Conservation (phyloP, 2,329 filamentous ascomycete species). For the Neurospora sp. region DNA sequence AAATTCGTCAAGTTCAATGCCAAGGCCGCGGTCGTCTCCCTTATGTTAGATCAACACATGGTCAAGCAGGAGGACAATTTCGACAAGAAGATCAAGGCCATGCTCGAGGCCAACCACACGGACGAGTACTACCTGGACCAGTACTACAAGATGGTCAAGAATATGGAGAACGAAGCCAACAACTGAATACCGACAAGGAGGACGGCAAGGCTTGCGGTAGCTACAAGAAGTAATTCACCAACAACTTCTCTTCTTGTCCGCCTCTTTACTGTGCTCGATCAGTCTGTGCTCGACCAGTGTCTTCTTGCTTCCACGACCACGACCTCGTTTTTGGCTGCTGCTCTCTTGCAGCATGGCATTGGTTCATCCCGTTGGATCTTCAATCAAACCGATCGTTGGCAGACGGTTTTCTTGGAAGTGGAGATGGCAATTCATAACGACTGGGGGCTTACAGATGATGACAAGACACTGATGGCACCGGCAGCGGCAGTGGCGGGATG, state of each 20-base stretch:
- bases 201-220: background rate
- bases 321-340: background rate
- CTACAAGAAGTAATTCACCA: background rate
- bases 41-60: background rate
- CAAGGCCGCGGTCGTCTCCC: background rate
- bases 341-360: background rate
- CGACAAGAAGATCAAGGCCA: background rate
- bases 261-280: background rate
- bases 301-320: background rate
- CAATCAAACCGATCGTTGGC: background rate
- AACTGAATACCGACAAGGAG: background rate
- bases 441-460: background rate
- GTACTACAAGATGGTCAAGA: background rate
- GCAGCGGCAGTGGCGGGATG: background rate
- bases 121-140: background rate
- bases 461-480: background rate
- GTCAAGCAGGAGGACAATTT: background rate
- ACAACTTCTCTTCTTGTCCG: background rate
- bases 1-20: background rate
- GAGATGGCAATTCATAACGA: background rate
- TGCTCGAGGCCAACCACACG: background rate
- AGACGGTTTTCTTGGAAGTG: background rate
- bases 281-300: background rate
- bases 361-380: background rate
- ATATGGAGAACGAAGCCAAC: background rate